Conservation (phyloP, 306 rosid genomes). For the Glycine soja region DNA sequence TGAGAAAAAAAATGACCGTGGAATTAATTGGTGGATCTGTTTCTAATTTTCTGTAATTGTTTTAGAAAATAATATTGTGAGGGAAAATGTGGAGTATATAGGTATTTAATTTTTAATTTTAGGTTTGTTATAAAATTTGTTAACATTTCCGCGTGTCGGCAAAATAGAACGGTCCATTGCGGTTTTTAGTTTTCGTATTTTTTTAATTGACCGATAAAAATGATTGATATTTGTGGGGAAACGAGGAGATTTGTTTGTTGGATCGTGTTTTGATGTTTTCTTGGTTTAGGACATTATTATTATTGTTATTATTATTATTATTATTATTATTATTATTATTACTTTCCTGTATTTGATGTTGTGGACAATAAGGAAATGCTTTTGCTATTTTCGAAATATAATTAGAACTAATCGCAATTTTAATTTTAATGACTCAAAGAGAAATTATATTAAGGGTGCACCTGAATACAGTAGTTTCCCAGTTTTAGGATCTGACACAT, state of each 20-base stretch:
- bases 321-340: background rate
- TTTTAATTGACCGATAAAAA: background rate
- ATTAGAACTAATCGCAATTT: background rate
- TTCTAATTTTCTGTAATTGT: background rate
- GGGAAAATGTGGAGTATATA: background rate
- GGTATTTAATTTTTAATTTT: constrained; percentile 7
- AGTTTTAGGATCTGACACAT: constrained; percentile 3
- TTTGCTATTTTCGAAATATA: constrained; percentile 17
- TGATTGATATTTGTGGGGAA: background rate
- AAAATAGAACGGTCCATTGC: background rate
- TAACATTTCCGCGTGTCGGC: background rate
- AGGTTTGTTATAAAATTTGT: background rate
- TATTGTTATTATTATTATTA: too few relatives aligned
- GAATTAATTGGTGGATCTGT: constrained; percentile 51
- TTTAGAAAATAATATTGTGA: constrained; percentile 33
- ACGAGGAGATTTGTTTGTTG: constrained; percentile 15
- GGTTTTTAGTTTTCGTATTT: background rate
- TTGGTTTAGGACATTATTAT: constrained; percentile 7
- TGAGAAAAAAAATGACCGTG: background rate
- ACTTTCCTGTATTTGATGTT: constrained; percentile 26
- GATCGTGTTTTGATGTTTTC: constrained; percentile 29
- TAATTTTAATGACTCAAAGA: background rate
- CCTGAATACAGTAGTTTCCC: constrained; percentile 3
- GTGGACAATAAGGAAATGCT: constrained; percentile 3
- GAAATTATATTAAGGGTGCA: background rate